Evolutionary conservation across 2,329 filamentous ascomycete species (phyloP).

Genomic region (Aspergillus ruber): DNA sequence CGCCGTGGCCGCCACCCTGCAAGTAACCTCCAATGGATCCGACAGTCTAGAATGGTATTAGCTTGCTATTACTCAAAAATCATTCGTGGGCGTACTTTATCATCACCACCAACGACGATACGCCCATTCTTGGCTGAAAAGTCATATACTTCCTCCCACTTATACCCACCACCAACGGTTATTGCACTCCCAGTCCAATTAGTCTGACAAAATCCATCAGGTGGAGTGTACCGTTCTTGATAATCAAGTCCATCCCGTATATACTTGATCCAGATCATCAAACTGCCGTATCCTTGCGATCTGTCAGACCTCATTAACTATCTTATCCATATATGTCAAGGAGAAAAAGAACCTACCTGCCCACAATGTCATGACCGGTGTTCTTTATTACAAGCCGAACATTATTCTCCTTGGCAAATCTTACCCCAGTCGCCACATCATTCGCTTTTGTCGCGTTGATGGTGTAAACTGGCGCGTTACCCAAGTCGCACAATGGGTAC

Average conservation of each 20-base stretch:
- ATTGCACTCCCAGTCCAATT: neutral
- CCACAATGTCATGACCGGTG: constrained; percentile 32
- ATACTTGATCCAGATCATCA: neutral
- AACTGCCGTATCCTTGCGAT: neutral
- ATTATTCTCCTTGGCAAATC: constrained; percentile 45
- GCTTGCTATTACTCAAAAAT: neutral
- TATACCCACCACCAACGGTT: constrained; percentile 9
- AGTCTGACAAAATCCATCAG: neutral
- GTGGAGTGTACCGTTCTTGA: neutral
- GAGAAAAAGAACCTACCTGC: neutral
- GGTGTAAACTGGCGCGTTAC: constrained; percentile 27
- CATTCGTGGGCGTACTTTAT: neutral
- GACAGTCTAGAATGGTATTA: constrained; percentile 35
- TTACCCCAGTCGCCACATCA: constrained; percentile 24
- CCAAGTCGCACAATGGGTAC: constrained; percentile 18
- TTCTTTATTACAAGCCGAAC: constrained; percentile 45
- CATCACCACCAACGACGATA: neutral
- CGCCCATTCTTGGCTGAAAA: neutral
- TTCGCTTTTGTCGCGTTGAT: constrained; percentile 26
- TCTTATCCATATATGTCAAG: neutral
- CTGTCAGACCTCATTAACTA: neutral
- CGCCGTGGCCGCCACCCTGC: constrained; percentile 55
- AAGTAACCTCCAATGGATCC: constrained; percentile 55
- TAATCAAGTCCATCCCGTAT: neutral
- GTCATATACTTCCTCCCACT: neutral